Base-by-base conservation (phyloP, 306 rosid species). In the Clitoria ternatea region DNA sequence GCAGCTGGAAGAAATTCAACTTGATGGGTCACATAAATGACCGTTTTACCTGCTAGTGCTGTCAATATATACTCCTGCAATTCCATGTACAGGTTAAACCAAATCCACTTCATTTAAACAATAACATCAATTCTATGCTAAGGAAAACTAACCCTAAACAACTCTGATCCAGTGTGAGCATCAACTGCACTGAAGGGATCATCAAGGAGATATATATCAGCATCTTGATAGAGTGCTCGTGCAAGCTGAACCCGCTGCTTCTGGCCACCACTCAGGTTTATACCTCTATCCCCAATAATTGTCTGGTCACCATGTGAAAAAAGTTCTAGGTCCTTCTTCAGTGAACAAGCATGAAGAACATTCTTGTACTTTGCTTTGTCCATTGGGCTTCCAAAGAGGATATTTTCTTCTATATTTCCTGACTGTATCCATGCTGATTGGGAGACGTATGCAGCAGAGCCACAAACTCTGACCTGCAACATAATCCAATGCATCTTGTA, bases 131-230 rank as follows among this genome's bases (percentile, higher is more conserved):
- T 50, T 65, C 35, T 62, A 2, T 32, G 71, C 30, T 65, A 30
- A 48, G 72, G 56, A 75, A 79, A 75, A 65, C 81, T 66, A 65
- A 82, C 86, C 79, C 76, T 70, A 71, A 79, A 82, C 78, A 95
- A 76, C 29, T 95, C 99, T 37, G 96, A 84, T 66, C 97, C 97
- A 61, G 99, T 95, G 81, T 91, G 99, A 29, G 97, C 96, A 68
- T 95, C 99, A 82, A 95, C 97, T 7, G 99, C 97, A 71, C 99
- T 95, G 78, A 95, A 95, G 69, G 99, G 99, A 75, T 95, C 99
- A 42, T 95, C 99, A 35, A 95, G 97, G 70, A 95, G 92, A 87
- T 95, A 95, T 75, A 91, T 81, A 79, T 95, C 97, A 44, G 99
- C 96, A 79, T 95, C 96, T 72, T 95, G 99, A 84, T 95, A 95